phyloP scores from a whole-genome alignment of 2,329 filamentous ascomycete species.

The Cadophora luteo-olivacea region DNA sequence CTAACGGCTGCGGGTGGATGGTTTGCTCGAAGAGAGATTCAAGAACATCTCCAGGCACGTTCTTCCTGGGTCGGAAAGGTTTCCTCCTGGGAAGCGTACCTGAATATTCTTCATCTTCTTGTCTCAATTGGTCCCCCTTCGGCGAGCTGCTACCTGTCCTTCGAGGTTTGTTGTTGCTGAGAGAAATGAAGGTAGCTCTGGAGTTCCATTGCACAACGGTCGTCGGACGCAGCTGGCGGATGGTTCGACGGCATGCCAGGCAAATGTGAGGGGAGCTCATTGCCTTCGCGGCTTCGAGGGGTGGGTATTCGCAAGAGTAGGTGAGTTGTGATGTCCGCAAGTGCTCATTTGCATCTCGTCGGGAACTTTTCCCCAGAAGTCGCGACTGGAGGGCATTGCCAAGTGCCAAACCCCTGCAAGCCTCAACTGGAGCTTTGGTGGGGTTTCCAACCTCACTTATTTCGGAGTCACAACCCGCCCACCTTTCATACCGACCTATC shows the following conservation, averaged over 20 bases:
- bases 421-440: neutral
- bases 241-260: conserved; percentile 39
- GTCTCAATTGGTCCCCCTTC: conserved; percentile 22
- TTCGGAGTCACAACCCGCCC: neutral
- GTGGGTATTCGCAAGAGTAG: neutral
- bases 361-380: neutral
- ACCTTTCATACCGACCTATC: neutral
- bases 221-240: conserved; percentile 30
- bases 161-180: conserved; percentile 30
- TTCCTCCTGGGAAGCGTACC: conserved; percentile 18
- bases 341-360: neutral
- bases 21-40: conserved; percentile 44
- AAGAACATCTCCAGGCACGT: conserved; percentile 37
- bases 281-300: conserved; percentile 16
- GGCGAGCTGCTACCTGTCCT: conserved; percentile 26
- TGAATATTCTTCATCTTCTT: conserved; percentile 14
- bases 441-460: neutral
- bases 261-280: conserved; percentile 43
- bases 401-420: neutral
- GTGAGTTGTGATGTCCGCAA: neutral
- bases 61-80: conserved; percentile 10
- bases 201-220: conserved; percentile 33
- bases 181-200: conserved; percentile 41
- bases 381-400: neutral
- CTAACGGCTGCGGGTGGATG: conserved; percentile 28